Percentiles rank a stretch among this genome's conserved stretches.
Evolutionary conservation across 768 basidiomycete species (phyloP).

Genomic region (Mycena rosella): DNA sequence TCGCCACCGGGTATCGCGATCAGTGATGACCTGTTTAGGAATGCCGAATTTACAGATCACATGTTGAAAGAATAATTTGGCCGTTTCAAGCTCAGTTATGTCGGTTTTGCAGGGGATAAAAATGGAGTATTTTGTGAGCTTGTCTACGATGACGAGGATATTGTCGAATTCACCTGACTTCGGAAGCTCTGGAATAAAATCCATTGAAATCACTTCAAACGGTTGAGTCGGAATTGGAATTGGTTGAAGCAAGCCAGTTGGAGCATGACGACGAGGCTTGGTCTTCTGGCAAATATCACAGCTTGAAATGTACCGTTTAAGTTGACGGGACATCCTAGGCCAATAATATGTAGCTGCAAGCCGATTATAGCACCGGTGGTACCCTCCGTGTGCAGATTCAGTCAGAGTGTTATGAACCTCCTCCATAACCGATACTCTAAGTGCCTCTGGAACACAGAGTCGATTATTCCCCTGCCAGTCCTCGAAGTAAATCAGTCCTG

Average conservation of each 20-base stretch:
- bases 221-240: constrained; percentile 49
- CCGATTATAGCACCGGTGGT: constrained; percentile 41
- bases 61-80: not conserved
- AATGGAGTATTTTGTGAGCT: constrained; percentile 53
- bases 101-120: constrained; percentile 51
- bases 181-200: constrained; percentile 52
- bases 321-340: constrained; percentile 45
- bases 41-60: not conserved
- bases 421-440: constrained; percentile 36
- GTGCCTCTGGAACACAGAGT: constrained; percentile 44
- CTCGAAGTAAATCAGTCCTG: constrained; percentile 42
- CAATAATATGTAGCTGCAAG: constrained; percentile 46
- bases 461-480: constrained; percentile 39
- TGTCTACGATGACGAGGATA: constrained; percentile 51
- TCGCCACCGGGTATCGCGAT: constrained; percentile 42
- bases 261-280: constrained; percentile 42
- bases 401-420: constrained; percentile 41
- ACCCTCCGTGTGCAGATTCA: constrained; percentile 47
- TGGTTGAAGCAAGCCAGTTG: constrained; percentile 48
- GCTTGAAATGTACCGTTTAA: constrained; percentile 33
- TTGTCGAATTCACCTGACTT: constrained; percentile 43
- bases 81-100: constrained; percentile 37
- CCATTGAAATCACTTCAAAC: constrained; percentile 49
- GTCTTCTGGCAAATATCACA: constrained; percentile 29
- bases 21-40: constrained; percentile 44